Conservation (phyloP, 192 early-diverging fungal species). For the Podila verticillata region DNA sequence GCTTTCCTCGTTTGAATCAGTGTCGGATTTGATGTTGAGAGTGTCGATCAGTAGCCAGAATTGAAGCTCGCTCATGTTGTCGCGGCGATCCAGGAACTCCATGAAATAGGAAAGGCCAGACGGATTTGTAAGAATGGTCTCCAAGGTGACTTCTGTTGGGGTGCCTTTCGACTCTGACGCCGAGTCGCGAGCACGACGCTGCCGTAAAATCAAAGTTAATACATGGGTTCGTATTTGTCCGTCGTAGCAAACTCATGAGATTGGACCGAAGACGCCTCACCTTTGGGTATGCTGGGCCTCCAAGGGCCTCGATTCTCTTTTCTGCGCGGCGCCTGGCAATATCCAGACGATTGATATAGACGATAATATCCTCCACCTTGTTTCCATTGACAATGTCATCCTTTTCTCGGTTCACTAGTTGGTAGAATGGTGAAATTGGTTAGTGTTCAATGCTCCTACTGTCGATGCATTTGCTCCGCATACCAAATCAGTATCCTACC, state of each 20-base stretch:
- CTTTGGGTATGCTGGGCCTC: conserved; percentile 57
- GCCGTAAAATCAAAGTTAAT: neutral
- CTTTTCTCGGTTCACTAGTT: conserved; percentile 66
- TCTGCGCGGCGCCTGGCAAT: conserved; percentile 80
- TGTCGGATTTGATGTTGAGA: conserved; percentile 51
- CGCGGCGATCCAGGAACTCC: conserved; percentile 82
- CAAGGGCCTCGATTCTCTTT: conserved; percentile 68
- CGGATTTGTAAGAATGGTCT: conserved; percentile 72
- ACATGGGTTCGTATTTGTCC: too few species aligned
- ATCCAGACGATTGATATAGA: conserved; percentile 80
- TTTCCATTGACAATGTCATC: conserved; percentile 86
- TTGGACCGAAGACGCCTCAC: conserved; percentile 24
- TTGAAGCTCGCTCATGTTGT: conserved; percentile 69
- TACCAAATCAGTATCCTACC: conserved; percentile 32
- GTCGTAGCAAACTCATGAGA: too few species aligned
- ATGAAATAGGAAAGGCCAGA: conserved; percentile 77
- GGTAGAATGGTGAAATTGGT: conserved; percentile 12
- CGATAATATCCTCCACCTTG: conserved; percentile 74
- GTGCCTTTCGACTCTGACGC: conserved; percentile 16
- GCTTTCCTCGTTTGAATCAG: neutral
- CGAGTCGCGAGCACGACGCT: conserved; percentile 21
- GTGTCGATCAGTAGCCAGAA: conserved; percentile 83
- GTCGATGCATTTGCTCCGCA: neutral
- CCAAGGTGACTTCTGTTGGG: conserved; percentile 58
- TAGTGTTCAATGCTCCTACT: neutral